Evolutionary conservation across 345 rosid species (phyloP).

Genomic region (Laguncularia racemosa): DNA sequence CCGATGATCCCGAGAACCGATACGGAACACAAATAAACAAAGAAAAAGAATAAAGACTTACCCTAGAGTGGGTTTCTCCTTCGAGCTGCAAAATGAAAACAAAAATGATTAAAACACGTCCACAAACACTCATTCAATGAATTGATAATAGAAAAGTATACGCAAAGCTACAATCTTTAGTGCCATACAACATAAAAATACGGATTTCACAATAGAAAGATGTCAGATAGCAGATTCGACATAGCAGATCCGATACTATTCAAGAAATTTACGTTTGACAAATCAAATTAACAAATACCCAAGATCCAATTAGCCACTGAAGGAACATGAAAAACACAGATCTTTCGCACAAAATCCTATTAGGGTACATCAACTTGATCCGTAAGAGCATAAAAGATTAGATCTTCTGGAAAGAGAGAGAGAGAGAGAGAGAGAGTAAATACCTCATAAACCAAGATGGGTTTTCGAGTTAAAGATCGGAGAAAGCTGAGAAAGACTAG

Average conservation of each 20-base stretch:
- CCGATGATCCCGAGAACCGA: too few relatives aligned
- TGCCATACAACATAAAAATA: neutral
- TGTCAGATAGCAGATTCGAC: too few relatives aligned
- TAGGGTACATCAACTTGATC: too few relatives aligned
- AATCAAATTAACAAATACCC: too few relatives aligned
- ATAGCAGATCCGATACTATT: too few relatives aligned
- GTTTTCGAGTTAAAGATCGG: slow-evolving; percentile 2
- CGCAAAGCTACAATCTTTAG: neutral
- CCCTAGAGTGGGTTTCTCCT: slow-evolving; percentile 98
- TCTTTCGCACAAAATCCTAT: too few relatives aligned
- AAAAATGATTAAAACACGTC: neutral
- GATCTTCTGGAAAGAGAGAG: neutral
- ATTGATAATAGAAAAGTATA: too few relatives aligned
- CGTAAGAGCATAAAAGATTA: neutral
- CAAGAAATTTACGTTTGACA: too few relatives aligned
- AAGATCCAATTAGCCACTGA: too few relatives aligned
- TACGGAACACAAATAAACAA: neutral
- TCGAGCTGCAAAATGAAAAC: slow-evolving; percentile 50
- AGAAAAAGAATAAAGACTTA: slow-evolving; percentile 6
- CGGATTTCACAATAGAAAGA: neutral
- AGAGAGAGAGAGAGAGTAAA: neutral
- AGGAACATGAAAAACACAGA: too few relatives aligned
- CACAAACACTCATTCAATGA: neutral
- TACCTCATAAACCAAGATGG: slow-evolving; percentile 21
- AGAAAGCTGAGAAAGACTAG: slow-evolving; percentile 5